These are phyloP conservation scores for Talaromyces sp. DNA, from an alignment of 2,329 filamentous ascomycete species.

Conservation along the genomic window DNA sequence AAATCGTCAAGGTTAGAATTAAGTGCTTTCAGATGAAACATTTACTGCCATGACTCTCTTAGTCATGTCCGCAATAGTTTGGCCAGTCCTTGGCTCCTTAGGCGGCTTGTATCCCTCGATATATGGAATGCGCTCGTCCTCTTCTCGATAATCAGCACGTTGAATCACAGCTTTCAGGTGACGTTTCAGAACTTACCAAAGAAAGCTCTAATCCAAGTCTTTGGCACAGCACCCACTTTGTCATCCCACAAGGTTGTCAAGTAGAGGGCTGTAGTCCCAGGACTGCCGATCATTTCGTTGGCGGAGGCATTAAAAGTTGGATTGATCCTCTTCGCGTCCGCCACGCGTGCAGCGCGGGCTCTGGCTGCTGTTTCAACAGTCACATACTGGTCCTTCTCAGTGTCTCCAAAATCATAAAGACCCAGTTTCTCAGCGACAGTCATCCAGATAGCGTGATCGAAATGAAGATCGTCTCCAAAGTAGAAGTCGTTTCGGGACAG, in stretches of 20 bases:
- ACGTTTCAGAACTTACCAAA: background rate
- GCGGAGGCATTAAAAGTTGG: constrained; percentile 6
- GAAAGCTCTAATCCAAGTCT: constrained; percentile 7
- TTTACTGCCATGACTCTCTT: constrained; percentile 1
- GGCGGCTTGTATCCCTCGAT: constrained; percentile 8
- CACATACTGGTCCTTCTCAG: background rate
- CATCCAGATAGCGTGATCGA: constrained; percentile 1
- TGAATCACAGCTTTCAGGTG: background rate
- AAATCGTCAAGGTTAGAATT: background rate
- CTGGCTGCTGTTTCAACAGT: constrained; percentile 5
- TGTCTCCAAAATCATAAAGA: background rate
- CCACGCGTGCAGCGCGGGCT: constrained; percentile 6
- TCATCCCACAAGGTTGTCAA: constrained; percentile 7
- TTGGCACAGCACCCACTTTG: constrained; percentile 1
- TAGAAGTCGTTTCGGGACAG: constrained; percentile 27
- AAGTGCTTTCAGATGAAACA: background rate
- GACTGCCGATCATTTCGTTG: constrained; percentile 1
- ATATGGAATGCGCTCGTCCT: constrained; percentile 7
- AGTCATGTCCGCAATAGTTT: background rate
- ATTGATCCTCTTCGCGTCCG: constrained; percentile 2
- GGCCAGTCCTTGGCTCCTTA: background rate
- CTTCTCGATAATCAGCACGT: background rate
- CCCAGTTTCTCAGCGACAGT: background rate
- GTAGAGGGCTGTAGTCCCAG: constrained; percentile 4
- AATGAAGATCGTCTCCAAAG: constrained; percentile 21